Percentiles rank a stretch among this genome's conserved stretches.
Evolutionary conservation across 495 filamentous ascomycete genomes (phyloP).

Genomic region (Aspergillus carlsbadensis): DNA sequence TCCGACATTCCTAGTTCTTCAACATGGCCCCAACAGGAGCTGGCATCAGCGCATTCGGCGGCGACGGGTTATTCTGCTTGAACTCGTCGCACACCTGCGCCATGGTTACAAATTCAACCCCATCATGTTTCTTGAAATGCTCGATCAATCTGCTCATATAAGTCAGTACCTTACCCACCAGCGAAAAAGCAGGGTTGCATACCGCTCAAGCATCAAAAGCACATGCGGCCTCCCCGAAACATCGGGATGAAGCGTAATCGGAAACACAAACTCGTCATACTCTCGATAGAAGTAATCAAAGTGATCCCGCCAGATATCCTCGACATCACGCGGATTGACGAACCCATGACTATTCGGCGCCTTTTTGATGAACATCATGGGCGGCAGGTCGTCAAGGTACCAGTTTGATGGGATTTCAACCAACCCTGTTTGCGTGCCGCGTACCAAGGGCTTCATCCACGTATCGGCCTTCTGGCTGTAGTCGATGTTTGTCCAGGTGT

Average conservation of each 20-base stretch:
- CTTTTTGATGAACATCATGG: slow-evolving; percentile 17
- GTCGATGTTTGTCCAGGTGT: slow-evolving; percentile 49
- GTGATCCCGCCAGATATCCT: slow-evolving; percentile 58
- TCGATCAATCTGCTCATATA: slow-evolving; percentile 37
- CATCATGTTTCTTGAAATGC: slow-evolving; percentile 48
- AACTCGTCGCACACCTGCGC: slow-evolving; percentile 30
- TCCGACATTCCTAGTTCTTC: too few species aligned
- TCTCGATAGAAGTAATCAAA: slow-evolving; percentile 63
- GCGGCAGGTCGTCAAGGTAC: slow-evolving; percentile 60
- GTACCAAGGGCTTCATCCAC: slow-evolving; percentile 58
- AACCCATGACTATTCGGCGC: slow-evolving; percentile 43
- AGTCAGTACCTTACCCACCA: too few species aligned
- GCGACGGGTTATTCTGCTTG: not conserved
- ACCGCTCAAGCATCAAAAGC: slow-evolving; percentile 55
- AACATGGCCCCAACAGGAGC: too few species aligned
- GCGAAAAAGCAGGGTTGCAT: too few species aligned
- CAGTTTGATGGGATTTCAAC: slow-evolving; percentile 56
- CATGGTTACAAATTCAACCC: slow-evolving; percentile 46
- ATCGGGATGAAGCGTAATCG: slow-evolving; percentile 58
- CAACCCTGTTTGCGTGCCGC: slow-evolving; percentile 29
- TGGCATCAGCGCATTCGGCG: too few species aligned
- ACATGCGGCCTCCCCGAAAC: slow-evolving; percentile 63
- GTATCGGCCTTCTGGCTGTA: slow-evolving; percentile 47
- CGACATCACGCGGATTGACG: slow-evolving; percentile 54
- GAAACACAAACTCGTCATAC: slow-evolving; percentile 61